Evolutionary conservation across 1,139 yeast genomes (phyloP), one percentile per base, ranked within the genome.

Genomic region (Suhomyces yuchorum): DNA sequence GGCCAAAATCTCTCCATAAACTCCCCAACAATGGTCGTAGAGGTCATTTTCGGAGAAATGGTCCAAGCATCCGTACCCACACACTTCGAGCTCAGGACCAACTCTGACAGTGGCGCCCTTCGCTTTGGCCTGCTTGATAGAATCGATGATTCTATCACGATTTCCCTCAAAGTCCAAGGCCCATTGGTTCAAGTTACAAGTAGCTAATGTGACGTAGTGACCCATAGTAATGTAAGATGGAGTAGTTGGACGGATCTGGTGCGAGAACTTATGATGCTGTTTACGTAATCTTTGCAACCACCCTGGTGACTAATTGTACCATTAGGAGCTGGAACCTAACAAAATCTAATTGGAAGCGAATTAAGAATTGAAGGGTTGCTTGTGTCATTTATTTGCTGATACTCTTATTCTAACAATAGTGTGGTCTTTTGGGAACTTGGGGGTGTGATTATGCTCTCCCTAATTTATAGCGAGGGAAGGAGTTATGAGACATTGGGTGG

Each of bases 91-190:
- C 65, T 95, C 99, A 1, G 99, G 99, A 1, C 99, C 99, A 18
- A 95, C 97, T 62, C 99, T 79, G 47, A 95, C 77, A 33, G 77
- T 75, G 0, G 99, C 96, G 8, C 91, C 90, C 51, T 73, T 77
- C 19, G 69, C 66, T 61, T 92, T 92, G 47, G 99, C 97, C 46
- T 80, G 75, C 32, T 66, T 66, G 60, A 95, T 92, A 51, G 96
- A 86, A 60, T 86, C 85, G 33, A 93, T 62, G 56, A 95, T 93
- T 48, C 99, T 75, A 61, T 91, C 96, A 48, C 96, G 79, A 67
- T 95, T 95, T 5, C 99, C 99, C 66, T 93, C 98, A 68, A 90
- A 95, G 68, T 95, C 99, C 52, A 95, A 76, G 0, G 99, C 97
- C 99, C 99, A 95, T 79, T 95, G 99, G 69, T 95, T 95, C 56